Conservation (phyloP, 2,329 filamentous ascomycete genomes). For the Purpureocillium takamizusanense region DNA sequence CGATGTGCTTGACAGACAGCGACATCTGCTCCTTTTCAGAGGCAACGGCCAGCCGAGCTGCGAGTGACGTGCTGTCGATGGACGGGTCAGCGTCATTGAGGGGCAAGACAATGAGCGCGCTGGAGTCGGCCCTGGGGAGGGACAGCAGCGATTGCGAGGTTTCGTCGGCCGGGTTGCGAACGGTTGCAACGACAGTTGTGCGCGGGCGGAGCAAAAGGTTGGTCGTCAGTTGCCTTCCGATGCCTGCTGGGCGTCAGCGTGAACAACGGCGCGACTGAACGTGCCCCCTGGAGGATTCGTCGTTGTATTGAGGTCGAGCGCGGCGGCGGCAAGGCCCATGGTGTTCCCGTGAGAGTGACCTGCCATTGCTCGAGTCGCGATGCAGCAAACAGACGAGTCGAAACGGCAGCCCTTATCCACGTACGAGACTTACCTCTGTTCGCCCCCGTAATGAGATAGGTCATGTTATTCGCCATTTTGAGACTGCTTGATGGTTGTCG, state of each 20-base stretch:
- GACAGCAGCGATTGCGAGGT: constrained; percentile 4
- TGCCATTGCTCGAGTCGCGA: too few relatives aligned
- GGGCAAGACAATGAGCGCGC: constrained; percentile 26
- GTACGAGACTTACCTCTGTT: constrained; percentile 8
- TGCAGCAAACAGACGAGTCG: too few relatives aligned
- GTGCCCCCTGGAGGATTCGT: too few relatives aligned
- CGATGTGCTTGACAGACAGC: constrained; percentile 28
- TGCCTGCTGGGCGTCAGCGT: too few relatives aligned
- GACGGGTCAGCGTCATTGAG: constrained; percentile 20
- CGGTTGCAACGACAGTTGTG: constrained; percentile 29
- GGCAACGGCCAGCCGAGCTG: not conserved
- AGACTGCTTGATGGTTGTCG: not conserved
- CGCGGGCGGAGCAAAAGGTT: constrained; percentile 7
- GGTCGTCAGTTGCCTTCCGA: constrained; percentile 7
- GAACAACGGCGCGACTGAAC: too few relatives aligned
- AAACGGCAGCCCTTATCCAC: too few relatives aligned
- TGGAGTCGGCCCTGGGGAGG: constrained; percentile 25
- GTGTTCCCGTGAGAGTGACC: too few relatives aligned
- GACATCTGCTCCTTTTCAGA: too few relatives aligned
- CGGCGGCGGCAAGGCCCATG: too few relatives aligned
- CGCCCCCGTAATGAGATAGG: constrained; percentile 8
- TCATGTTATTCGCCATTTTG: constrained; percentile 1
- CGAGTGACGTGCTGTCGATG: constrained; percentile 19
- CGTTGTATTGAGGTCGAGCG: too few relatives aligned
- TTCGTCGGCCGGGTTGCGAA: constrained; percentile 20